A percentile compares a stretch with the other conserved stretches of the same genome.
phyloP scores from a whole-genome alignment of 441 rosid genomes.

The Eruca vesicaria region DNA sequence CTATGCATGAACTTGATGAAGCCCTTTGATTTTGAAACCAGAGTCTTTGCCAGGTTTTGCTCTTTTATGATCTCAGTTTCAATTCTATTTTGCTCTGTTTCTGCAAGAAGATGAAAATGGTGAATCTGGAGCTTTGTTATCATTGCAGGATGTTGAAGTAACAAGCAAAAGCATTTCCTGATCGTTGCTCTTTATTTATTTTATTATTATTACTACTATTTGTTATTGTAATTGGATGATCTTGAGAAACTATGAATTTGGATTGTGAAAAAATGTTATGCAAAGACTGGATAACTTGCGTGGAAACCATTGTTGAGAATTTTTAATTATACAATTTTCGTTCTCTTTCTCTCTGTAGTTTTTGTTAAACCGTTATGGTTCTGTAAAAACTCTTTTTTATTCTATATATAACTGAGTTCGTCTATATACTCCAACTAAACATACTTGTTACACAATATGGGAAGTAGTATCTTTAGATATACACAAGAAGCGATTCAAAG shows the following conservation, averaged over 20 bases:
- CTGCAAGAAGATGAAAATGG: constrained; percentile 14
- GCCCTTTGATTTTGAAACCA: constrained; percentile 27
- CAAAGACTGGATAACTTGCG: constrained; percentile 28
- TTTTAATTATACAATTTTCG: not conserved
- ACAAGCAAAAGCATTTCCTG: constrained; percentile 25
- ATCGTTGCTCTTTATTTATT: not conserved
- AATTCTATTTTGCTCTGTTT: constrained; percentile 1
- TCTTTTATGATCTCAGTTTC: constrained; percentile 13
- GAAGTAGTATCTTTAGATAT: constrained; percentile 11
- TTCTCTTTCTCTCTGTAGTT: not conserved
- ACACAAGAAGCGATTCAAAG: not conserved
- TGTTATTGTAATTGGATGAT: constrained; percentile 32
- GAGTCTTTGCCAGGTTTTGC: constrained; percentile 32
- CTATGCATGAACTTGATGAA: constrained; percentile 32
- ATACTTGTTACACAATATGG: constrained; percentile 13
- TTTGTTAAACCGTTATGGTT: not conserved
- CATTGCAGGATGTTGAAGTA: constrained; percentile 25
- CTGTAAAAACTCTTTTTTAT: not conserved
- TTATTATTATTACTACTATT: not conserved
- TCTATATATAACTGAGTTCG: not conserved
- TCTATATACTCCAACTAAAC: constrained; percentile 18
- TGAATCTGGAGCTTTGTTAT: constrained; percentile 24
- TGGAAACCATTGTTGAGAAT: constrained; percentile 7
- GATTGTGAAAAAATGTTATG: constrained; percentile 24
- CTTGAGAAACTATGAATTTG: constrained; percentile 27